Evolutionary conservation across 345 rosid species (phyloP).

Genomic region (Raphanus raphanistrum): DNA sequence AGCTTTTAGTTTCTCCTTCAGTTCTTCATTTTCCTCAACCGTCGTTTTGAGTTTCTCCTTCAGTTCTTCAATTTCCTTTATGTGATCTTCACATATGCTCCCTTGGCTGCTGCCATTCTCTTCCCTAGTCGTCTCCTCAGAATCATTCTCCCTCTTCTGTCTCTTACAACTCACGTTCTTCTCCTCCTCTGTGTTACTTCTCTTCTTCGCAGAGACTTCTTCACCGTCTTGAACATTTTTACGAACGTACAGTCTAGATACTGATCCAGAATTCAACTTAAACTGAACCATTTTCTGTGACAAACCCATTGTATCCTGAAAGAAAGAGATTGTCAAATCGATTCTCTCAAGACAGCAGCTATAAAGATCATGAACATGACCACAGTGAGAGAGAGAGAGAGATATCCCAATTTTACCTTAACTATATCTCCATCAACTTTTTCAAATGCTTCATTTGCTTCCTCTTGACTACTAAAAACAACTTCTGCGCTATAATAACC

Average conservation of each 20-base stretch:
- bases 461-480: conserved; percentile 51
- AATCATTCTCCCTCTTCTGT: conserved; percentile 31
- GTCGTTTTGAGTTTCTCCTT: conserved; percentile 42
- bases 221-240: conserved; percentile 43
- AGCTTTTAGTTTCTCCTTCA: conserved; percentile 42
- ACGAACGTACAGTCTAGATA: conserved; percentile 54
- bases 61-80: conserved; percentile 27
- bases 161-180: conserved; percentile 45
- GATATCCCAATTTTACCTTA: conserved; percentile 46
- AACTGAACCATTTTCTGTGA: conserved; percentile 56
- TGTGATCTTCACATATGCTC: conserved; percentile 13
- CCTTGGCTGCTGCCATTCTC: background rate
- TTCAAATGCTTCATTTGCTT: conserved; percentile 69
- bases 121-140: conserved; percentile 12
- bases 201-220: conserved; percentile 32
- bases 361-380: conserved; percentile 3
- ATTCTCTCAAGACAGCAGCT: background rate
- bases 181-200: conserved; percentile 41
- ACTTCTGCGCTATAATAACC: conserved; percentile 51
- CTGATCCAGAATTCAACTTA: conserved; percentile 39
- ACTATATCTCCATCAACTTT: conserved; percentile 46
- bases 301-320: conserved; percentile 64
- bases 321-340: background rate
- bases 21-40: conserved; percentile 20
- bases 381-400: background rate